Percentiles rank a stretch among this genome's conserved stretches.
Evolutionary conservation across 345 rosid species (phyloP).

Genomic region (Euphorbia peplus): DNA sequence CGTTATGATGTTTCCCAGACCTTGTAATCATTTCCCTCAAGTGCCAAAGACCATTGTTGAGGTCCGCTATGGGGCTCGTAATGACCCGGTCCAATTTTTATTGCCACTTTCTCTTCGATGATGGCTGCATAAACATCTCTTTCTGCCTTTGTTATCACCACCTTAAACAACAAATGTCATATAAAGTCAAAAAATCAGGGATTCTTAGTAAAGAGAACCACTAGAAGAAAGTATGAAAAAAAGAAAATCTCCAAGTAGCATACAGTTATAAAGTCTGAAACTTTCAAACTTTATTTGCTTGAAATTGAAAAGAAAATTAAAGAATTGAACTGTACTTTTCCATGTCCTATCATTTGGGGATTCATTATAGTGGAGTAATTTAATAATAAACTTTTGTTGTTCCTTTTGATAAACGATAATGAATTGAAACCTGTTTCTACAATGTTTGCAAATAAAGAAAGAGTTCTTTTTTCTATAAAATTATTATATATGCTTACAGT

Average conservation of each 20-base stretch:
- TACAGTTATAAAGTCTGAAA: background rate
- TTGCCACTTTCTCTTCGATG: constrained; percentile 67
- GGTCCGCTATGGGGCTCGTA: constrained; percentile 63
- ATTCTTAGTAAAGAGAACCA: background rate
- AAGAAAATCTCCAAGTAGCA: background rate
- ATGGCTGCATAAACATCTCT: constrained; percentile 86
- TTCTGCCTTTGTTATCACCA: constrained; percentile 65
- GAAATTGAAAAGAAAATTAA: too few relatives aligned
- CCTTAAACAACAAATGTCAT: constrained; percentile 35
- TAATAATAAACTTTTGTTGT: background rate
- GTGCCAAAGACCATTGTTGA: constrained; percentile 54
- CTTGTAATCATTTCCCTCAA: constrained; percentile 81
- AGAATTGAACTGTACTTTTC: too few relatives aligned
- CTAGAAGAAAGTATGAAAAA: background rate
- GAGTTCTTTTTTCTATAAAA: background rate
- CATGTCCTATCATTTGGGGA: background rate
- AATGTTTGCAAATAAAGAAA: background rate
- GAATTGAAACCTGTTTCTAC: background rate
- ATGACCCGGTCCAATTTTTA: constrained; percentile 93
- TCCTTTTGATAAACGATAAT: background rate
- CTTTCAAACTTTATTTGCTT: background rate
- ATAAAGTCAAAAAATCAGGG: background rate
- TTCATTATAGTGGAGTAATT: background rate
- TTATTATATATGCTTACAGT: constrained; percentile 40
- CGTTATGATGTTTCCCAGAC: constrained; percentile 78